These are phyloP conservation scores for Xylaria castorea DNA, from an alignment of 495 filamentous ascomycete genomes.

Conservation along the genomic window DNA sequence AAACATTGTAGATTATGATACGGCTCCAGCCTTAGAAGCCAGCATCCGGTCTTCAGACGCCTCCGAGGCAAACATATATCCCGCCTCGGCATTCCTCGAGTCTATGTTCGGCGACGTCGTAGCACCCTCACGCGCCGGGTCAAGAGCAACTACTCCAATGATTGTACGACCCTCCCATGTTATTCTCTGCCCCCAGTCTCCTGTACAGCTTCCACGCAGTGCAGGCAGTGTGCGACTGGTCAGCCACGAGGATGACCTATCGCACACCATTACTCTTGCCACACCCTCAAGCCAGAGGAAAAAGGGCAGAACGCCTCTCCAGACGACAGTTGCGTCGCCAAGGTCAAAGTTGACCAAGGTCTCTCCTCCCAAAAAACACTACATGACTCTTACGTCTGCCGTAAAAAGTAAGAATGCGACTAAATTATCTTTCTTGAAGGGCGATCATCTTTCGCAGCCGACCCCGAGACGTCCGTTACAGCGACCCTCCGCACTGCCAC, in stretches of 20 bases:
- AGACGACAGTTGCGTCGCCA: conserved; percentile 33
- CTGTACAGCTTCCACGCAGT: conserved; percentile 39
- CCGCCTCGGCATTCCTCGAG: conserved; percentile 80
- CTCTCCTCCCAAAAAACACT: conserved; percentile 44
- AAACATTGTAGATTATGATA: conserved; percentile 68
- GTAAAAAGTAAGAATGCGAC: conserved; percentile 46
- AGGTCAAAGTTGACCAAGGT: conserved; percentile 38
- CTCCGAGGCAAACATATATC: conserved; percentile 82
- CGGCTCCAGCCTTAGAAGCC: conserved; percentile 66
- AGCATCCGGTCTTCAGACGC: conserved; percentile 78
- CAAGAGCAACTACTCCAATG: conserved; percentile 83
- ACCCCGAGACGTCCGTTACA: conserved; percentile 66
- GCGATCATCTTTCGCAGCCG: conserved; percentile 50
- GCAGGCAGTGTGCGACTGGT: conserved; percentile 51
- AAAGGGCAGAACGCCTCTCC: background rate
- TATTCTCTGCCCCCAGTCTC: conserved; percentile 41
- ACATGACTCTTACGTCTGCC: conserved; percentile 51
- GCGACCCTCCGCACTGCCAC: conserved; percentile 69
- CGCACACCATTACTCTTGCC: conserved; percentile 30
- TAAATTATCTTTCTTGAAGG: conserved; percentile 49
- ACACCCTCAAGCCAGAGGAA: conserved; percentile 34
- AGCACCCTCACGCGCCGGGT: conserved; percentile 63
- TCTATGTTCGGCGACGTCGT: conserved; percentile 73
- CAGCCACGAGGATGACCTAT: conserved; percentile 39
- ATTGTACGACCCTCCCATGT: conserved; percentile 61